A percentile compares a stretch with the other conserved stretches of the same genome.
Evolutionary conservation across 202 grass and related monocot species (phyloP).

Genomic region (Schoenoplectus triqueter): DNA sequence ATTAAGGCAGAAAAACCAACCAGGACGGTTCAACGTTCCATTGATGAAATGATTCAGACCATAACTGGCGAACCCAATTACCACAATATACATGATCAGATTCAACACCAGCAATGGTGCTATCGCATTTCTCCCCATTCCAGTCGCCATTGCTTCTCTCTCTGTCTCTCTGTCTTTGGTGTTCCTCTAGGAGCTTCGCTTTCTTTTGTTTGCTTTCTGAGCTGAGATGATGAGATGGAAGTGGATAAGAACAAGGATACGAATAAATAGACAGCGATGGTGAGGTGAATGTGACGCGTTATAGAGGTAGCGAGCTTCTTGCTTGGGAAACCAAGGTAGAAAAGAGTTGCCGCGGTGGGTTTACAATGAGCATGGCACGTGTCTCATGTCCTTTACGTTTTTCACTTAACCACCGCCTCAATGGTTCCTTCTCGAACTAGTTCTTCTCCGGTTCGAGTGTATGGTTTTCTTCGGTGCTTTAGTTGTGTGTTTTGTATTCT

Average conservation of each 20-base stretch:
- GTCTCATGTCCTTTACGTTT: slow-evolving; percentile 8
- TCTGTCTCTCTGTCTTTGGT: neutral
- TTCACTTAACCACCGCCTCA: slow-evolving; percentile 7
- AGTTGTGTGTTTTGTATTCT: too few species aligned
- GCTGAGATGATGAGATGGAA: neutral
- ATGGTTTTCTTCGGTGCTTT: neutral
- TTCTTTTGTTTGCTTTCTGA: neutral
- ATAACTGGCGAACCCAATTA: slow-evolving; percentile 77
- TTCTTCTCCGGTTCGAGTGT: neutral
- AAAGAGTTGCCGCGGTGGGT: slow-evolving; percentile 27
- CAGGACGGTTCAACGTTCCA: slow-evolving; percentile 54
- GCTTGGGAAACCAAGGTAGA: neutral
- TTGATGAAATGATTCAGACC: slow-evolving; percentile 83
- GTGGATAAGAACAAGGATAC: slow-evolving; percentile 23
- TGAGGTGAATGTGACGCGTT: slow-evolving; percentile 21
- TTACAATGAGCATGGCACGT: slow-evolving; percentile 14
- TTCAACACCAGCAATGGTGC: slow-evolving; percentile 75
- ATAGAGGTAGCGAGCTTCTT: neutral
- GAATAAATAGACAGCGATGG: slow-evolving; percentile 4
- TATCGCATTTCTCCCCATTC: slow-evolving; percentile 51
- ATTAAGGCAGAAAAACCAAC: slow-evolving; percentile 2
- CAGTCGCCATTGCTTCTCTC: slow-evolving; percentile 39
- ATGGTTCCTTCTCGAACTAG: neutral
- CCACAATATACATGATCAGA: slow-evolving; percentile 71
- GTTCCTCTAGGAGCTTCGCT: slow-evolving; percentile 24